These are phyloP conservation scores for Avena sativa DNA, from an alignment of 176 grass and related monocot genomes.

Conservation along the genomic window DNA sequence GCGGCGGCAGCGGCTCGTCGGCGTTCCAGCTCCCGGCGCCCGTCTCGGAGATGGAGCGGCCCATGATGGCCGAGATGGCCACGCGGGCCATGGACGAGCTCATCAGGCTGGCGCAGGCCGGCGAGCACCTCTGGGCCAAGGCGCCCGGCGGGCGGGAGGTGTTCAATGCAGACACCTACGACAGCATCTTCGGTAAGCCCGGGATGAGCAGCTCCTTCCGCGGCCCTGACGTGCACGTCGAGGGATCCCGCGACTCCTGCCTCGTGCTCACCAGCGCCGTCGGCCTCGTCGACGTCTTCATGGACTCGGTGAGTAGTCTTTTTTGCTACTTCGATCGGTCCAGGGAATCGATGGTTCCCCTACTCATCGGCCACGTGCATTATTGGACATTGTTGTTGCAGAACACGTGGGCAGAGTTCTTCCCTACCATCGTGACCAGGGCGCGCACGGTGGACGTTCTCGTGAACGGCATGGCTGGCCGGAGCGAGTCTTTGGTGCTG, in stretches of 20 bases:
- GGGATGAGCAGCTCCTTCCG: constrained; percentile 50
- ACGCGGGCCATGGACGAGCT: constrained; percentile 87
- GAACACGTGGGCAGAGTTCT: constrained; percentile 79
- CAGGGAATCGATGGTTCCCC: background rate
- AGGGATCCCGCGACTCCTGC: constrained; percentile 75
- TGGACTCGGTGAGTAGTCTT: constrained; percentile 65
- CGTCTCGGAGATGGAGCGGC: constrained; percentile 75
- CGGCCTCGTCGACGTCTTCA: constrained; percentile 79
- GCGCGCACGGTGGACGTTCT: constrained; percentile 80
- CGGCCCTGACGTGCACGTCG: constrained; percentile 60
- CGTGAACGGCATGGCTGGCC: constrained; percentile 65
- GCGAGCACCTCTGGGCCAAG: constrained; percentile 76
- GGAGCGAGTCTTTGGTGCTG: constrained; percentile 78
- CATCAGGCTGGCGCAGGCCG: constrained; percentile 69
- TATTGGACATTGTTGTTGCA: constrained; percentile 30
- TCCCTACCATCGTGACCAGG: constrained; percentile 74
- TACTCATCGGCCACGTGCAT: background rate
- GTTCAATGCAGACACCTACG: constrained; percentile 68
- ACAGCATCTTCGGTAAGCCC: constrained; percentile 68
- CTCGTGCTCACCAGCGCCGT: constrained; percentile 65
- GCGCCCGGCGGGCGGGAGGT: constrained; percentile 52
- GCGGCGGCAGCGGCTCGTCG: constrained; percentile 50
- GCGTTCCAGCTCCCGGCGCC: constrained; percentile 54
- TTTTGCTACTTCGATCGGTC: background rate
- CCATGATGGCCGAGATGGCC: constrained; percentile 77